Conservation (phyloP, 1,139 yeast species). For the Lodderomyces jiufengensis region DNA sequence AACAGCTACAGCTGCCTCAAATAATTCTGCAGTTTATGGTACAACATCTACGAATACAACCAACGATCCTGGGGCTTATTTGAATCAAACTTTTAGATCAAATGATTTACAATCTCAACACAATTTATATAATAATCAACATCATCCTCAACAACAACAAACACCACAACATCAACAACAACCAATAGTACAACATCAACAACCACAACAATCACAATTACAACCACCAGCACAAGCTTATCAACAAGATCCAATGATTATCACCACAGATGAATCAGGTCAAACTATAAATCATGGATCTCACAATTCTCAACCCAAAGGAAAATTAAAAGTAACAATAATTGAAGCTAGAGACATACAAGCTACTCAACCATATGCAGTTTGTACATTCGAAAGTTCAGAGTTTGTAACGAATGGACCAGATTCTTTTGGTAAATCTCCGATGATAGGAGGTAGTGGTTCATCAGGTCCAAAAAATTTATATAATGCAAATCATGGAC, state of each 20-base stretch:
- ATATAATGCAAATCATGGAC: constrained; percentile 15
- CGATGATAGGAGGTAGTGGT: constrained; percentile 29
- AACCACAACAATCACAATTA: constrained; percentile 10
- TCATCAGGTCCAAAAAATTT: constrained; percentile 11
- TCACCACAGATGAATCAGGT: constrained; percentile 47
- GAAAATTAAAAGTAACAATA: constrained; percentile 77
- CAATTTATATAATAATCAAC: constrained; percentile 1
- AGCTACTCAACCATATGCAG: constrained; percentile 78
- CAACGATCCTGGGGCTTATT: constrained; percentile 20
- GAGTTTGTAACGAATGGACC: constrained; percentile 87
- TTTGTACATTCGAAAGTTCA: constrained; percentile 88
- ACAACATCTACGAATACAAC: constrained; percentile 34
- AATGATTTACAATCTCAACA: constrained; percentile 11
- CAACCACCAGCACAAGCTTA: constrained; percentile 19
- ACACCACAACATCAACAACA: constrained; percentile 13
- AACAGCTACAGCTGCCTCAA: constrained; percentile 51
- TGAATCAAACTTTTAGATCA: constrained; percentile 24
- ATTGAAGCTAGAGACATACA: constrained; percentile 66
- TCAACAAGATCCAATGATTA: constrained; percentile 30
- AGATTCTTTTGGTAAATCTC: constrained; percentile 51
- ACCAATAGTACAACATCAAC: constrained; percentile 10
- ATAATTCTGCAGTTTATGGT: constrained; percentile 63
- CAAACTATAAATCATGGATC: constrained; percentile 18
- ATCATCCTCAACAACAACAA: constrained; percentile 5
- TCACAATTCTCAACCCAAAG: constrained; percentile 52